These are phyloP conservation scores for Camelina neglecta DNA, from an alignment of 345 rosid genomes.

Conservation along the genomic window DNA sequence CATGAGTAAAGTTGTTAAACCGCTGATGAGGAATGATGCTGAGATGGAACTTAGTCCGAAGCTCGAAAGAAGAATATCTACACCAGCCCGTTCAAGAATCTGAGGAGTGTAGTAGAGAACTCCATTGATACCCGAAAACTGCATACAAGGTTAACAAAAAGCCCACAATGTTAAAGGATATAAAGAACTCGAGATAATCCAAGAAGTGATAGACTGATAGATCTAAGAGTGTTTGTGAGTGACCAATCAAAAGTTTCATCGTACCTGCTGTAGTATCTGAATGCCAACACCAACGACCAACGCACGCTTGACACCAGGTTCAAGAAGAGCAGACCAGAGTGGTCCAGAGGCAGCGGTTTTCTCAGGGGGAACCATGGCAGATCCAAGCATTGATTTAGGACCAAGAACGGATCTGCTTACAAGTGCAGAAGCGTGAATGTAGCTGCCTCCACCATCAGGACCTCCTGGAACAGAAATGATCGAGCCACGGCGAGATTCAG, in stretches of 20 bases:
- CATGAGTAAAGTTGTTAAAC: conserved; percentile 83
- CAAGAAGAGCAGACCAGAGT: conserved; percentile 77
- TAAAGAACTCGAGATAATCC: too few relatives aligned
- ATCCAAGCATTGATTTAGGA: conserved; percentile 70
- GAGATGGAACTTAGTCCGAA: conserved; percentile 77
- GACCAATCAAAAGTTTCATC: conserved; percentile 1
- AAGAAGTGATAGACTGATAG: not conserved
- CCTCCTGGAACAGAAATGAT: conserved; percentile 76
- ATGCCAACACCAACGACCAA: conserved; percentile 86
- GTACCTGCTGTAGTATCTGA: conserved; percentile 94
- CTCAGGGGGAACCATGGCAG: conserved; percentile 72
- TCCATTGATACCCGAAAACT: conserved; percentile 96
- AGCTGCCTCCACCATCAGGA: conserved; percentile 65
- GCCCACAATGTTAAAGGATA: not conserved
- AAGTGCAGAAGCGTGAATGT: conserved; percentile 87
- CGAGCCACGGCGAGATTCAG: conserved; percentile 79
- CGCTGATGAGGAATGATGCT: conserved; percentile 93
- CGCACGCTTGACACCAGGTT: conserved; percentile 91
- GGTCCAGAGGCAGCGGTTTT: conserved; percentile 66
- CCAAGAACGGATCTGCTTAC: conserved; percentile 79
- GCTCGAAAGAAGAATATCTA: conserved; percentile 77
- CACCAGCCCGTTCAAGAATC: conserved; percentile 93
- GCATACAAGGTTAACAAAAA: conserved; percentile 28
- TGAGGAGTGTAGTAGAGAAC: conserved; percentile 98
- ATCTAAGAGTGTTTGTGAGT: not conserved